Percentiles rank a stretch among this genome's conserved stretches.
These are phyloP conservation scores for Diospyros kaki DNA, from an alignment of 148 eudicot genomes.

Conservation along the genomic window DNA sequence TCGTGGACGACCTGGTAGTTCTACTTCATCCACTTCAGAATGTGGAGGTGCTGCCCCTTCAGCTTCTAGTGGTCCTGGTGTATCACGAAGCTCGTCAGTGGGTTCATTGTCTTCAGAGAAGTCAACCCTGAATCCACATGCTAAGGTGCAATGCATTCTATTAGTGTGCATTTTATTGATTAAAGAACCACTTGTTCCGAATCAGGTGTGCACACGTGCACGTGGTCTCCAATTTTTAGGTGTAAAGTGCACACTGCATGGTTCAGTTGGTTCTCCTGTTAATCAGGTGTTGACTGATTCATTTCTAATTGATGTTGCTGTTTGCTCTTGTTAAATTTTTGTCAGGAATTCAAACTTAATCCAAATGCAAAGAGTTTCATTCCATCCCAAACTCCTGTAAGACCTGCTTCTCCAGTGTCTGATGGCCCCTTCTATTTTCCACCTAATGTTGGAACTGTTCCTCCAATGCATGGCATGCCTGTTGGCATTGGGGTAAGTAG, in stretches of 20 bases:
- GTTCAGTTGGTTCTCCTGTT: background rate
- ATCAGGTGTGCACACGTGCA: background rate
- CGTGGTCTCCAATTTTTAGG: background rate
- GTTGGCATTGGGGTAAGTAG: conserved; percentile 86
- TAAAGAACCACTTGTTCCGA: background rate
- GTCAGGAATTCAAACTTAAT: conserved; percentile 85
- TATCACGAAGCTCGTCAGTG: conserved; percentile 82
- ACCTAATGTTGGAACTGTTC: conserved; percentile 32
- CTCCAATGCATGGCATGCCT: conserved; percentile 88
- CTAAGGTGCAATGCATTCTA: conserved; percentile 55
- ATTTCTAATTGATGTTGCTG: background rate
- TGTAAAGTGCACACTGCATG: background rate
- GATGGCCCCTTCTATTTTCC: conserved; percentile 80
- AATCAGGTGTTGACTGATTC: background rate
- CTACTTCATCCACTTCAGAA: conserved; percentile 63
- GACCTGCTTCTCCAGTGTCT: conserved; percentile 81
- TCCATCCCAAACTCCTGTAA: conserved; percentile 59
- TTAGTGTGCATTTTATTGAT: background rate
- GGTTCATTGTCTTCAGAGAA: conserved; percentile 87
- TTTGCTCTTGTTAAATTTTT: conserved; percentile 5
- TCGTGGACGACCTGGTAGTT: conserved; percentile 49
- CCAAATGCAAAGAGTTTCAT: conserved; percentile 89
- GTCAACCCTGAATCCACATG: conserved; percentile 86
- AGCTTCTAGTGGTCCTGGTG: conserved; percentile 43
- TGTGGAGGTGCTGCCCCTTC: conserved; percentile 42